phyloP scores from a whole-genome alignment of 2,329 filamentous ascomycete species.

The Microcyclosporella mali region DNA sequence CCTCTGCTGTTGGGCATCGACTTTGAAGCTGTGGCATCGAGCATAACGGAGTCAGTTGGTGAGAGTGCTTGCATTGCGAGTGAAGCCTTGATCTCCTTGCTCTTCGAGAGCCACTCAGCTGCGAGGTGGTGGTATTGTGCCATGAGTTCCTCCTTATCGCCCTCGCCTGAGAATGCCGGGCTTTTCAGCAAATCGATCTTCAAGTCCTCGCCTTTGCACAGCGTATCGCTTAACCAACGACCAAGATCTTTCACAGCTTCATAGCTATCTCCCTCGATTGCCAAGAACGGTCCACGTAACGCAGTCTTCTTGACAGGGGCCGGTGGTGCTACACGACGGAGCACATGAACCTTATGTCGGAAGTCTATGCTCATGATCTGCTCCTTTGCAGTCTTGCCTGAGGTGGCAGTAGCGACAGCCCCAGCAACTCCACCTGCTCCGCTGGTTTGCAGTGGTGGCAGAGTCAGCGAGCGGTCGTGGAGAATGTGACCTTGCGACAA shows the following conservation, averaged over 20 bases:
- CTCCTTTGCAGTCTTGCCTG: conserved; percentile 34
- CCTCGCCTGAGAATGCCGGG: conserved; percentile 37
- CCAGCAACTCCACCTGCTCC: conserved; percentile 14
- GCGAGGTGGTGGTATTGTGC: conserved; percentile 55
- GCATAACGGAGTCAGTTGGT: conserved; percentile 20
- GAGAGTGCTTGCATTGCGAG: conserved; percentile 14
- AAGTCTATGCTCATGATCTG: conserved; percentile 72
- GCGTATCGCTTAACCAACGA: conserved; percentile 52
- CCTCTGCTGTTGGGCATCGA: conserved; percentile 10
- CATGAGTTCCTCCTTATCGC: conserved; percentile 30
- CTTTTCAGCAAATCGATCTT: conserved; percentile 46
- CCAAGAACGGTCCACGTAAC: conserved; percentile 69
- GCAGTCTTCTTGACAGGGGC: conserved; percentile 39
- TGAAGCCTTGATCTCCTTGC: conserved; percentile 57
- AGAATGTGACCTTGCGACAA: conserved; percentile 26
- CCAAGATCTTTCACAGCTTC: conserved; percentile 61
- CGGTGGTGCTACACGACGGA: conserved; percentile 69
- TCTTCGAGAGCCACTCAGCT: conserved; percentile 66
- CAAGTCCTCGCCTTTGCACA: conserved; percentile 49
- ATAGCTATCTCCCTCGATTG: conserved; percentile 68
- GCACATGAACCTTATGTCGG: conserved; percentile 67
- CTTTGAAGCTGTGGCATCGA: conserved; percentile 10
- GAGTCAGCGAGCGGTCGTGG: conserved; percentile 45
- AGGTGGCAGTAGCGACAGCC: conserved; percentile 11
- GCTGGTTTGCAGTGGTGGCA: conserved; percentile 49